A percentile compares a stretch with the other conserved stretches of the same genome.
Conservation (phyloP, 192 early-diverging fungal species). For the Linderina pennispora region DNA sequence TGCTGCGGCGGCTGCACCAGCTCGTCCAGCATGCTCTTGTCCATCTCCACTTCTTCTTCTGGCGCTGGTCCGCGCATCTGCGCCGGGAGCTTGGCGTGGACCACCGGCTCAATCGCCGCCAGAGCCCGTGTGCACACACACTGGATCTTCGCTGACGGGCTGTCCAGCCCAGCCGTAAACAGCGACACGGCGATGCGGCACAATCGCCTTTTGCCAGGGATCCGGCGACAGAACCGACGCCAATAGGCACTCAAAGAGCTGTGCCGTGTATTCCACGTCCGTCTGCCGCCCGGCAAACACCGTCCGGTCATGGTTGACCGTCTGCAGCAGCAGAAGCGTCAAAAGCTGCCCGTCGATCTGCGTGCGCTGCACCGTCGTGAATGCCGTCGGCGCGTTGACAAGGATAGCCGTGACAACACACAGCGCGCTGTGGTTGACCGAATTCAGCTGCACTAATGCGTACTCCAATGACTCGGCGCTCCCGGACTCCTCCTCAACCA, state of each 20-base stretch:
- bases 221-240: conserved; percentile 42
- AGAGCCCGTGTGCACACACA: conserved; percentile 13
- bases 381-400: conserved; percentile 17
- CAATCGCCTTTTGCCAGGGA: conserved; percentile 37
- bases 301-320: conserved; percentile 15
- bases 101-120: conserved; percentile 20
- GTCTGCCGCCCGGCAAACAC: conserved; percentile 24
- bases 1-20: too few species aligned
- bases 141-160: conserved; percentile 15
- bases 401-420: conserved; percentile 14
- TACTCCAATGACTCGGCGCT: too few species aligned
- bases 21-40: conserved; percentile 13
- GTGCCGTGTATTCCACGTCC: conserved; percentile 10
- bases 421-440: conserved; percentile 12
- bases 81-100: conserved; percentile 38
- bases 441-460: too few species aligned
- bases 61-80: conserved; percentile 37
- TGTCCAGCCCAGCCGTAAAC: conserved; percentile 22
- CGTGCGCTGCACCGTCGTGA: conserved; percentile 20
- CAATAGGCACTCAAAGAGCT: conserved; percentile 23
- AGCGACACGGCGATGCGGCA: conserved; percentile 33
- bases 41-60: conserved; percentile 11
- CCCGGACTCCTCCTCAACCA: too few species aligned
- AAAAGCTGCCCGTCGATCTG: conserved; percentile 28
- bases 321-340: conserved; percentile 26